Evolutionary conservation across 83 land plant genomes (phyloP).

Genomic region (Picea abies): DNA sequence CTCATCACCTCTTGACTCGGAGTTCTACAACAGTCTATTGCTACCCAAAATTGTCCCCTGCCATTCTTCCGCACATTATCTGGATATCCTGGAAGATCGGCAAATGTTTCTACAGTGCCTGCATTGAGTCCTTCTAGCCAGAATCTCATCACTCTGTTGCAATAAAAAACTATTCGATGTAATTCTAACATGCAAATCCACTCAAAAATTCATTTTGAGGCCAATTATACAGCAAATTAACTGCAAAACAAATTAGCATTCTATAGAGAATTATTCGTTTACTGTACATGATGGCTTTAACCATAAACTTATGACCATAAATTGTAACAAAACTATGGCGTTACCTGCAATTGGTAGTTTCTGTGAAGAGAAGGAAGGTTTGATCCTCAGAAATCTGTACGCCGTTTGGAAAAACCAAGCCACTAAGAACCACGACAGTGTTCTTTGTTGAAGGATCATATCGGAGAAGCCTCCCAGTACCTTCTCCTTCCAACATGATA

Average conservation of each 20-base stretch:
- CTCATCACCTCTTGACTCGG: constrained; percentile 37
- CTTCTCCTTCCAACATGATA: constrained; percentile 72
- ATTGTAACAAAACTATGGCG: background rate
- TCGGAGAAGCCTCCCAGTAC: constrained; percentile 75
- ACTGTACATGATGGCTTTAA: too few relatives aligned
- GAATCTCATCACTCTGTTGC: constrained; percentile 57
- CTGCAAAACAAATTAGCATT: too few relatives aligned
- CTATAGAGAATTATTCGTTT: too few relatives aligned
- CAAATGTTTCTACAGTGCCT: constrained; percentile 47
- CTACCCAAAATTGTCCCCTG: constrained; percentile 69
- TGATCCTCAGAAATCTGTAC: constrained; percentile 71
- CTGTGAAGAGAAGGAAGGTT: constrained; percentile 66
- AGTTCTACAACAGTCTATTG: constrained; percentile 70
- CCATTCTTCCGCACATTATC: constrained; percentile 64
- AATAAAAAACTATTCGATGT: too few relatives aligned
- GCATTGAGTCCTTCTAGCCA: constrained; percentile 55
- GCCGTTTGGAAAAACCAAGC: constrained; percentile 79
- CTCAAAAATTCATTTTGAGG: too few relatives aligned
- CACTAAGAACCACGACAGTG: constrained; percentile 58
- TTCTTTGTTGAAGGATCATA: constrained; percentile 58
- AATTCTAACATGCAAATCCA: too few relatives aligned
- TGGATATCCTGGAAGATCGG: constrained; percentile 68
- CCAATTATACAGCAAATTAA: too few relatives aligned
- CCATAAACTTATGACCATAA: too few relatives aligned
- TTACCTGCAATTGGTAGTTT: constrained; percentile 82